Conservation (phyloP, 2,329 filamentous ascomycete genomes). For the Escovopsis sp. region DNA sequence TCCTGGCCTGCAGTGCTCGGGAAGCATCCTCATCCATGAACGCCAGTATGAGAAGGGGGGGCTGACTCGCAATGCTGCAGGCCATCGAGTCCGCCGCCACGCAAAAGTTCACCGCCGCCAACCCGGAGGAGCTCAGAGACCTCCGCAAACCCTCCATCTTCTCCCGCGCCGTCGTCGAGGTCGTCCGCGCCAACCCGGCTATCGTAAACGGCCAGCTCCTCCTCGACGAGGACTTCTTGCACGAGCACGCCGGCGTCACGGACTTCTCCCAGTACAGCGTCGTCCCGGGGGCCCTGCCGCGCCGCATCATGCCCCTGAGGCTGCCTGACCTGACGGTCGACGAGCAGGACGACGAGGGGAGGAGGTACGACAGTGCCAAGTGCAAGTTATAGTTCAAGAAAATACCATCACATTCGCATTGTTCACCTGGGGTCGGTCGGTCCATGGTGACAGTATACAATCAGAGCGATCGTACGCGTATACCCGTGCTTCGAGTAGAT, state of each 20-base stretch:
- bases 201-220: constrained; percentile 57
- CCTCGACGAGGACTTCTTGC: constrained; percentile 70
- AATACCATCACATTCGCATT: too few species aligned
- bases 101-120: constrained; percentile 29
- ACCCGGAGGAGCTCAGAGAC: constrained; percentile 36
- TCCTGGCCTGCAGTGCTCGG: constrained; percentile 3
- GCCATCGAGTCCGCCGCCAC: constrained; percentile 67
- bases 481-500: too few species aligned
- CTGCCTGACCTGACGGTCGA: constrained; percentile 57
- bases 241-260: constrained; percentile 43
- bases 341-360: constrained; percentile 71
- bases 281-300: constrained; percentile 45
- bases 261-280: constrained; percentile 64
- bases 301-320: constrained; percentile 62
- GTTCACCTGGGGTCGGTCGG: too few species aligned
- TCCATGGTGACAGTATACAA: too few species aligned
- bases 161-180: constrained; percentile 62
- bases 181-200: constrained; percentile 44
- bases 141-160: constrained; percentile 61
- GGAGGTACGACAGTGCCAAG: constrained; percentile 48
- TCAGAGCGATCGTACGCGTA: too few species aligned
- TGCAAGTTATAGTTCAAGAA: constrained; percentile 23
- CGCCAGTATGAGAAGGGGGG: too few species aligned
- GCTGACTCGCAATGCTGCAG: constrained; percentile 4
- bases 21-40: too few species aligned